Base-by-base conservation (phyloP, 805 yeast species). In the Candida michaelii region DNA sequence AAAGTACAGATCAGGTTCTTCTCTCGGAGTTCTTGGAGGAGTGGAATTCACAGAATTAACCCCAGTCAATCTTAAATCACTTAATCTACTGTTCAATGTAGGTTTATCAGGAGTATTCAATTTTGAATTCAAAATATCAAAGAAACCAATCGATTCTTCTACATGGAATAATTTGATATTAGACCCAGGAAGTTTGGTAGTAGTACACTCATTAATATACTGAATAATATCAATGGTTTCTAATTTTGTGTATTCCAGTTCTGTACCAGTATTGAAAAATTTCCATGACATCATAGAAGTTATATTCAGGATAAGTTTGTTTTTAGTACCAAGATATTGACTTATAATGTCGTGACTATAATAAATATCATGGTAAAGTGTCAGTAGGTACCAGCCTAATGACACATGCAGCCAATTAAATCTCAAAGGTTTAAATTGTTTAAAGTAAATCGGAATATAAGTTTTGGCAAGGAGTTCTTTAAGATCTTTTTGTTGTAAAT, bases 321-420 rank as follows among this genome's bases (percentile, higher is more conserved):
- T 60, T 38, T 56, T 57, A 10, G 51, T 58, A 7, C 63, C 58
- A 18, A 54, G 47, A 44, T 46, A 50, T 7, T 39, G 36, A 29
- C 50, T 50, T 11, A 62, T 58, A 18, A 30, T 46, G 15, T 56
- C 59, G 5, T 45, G 27, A 4, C 64, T 46, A 40, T 56, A 50
- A 51, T 71, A 84, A 0, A 84, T 72, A 24, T 68, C 63, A 1
- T 82, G 79, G 82, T 86, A 84, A 18, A 86, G 53, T 8, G 84
- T 65, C 4, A 85, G 74, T 30, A 75, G 71, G 59, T 86, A 86
- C 95, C 95, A 87, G 0, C 89, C 90, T 17, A 85, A 63, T 0
- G 87, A 80, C 17, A 71, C 55, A 40, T 65, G 65, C 30, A 77
- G 74, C 95, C 95, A 87, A 4, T 64, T 58, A 50, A 86, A 83